Base-by-base conservation (phyloP, 163 green algal genomes). In the Prototheca cutis region DNA sequence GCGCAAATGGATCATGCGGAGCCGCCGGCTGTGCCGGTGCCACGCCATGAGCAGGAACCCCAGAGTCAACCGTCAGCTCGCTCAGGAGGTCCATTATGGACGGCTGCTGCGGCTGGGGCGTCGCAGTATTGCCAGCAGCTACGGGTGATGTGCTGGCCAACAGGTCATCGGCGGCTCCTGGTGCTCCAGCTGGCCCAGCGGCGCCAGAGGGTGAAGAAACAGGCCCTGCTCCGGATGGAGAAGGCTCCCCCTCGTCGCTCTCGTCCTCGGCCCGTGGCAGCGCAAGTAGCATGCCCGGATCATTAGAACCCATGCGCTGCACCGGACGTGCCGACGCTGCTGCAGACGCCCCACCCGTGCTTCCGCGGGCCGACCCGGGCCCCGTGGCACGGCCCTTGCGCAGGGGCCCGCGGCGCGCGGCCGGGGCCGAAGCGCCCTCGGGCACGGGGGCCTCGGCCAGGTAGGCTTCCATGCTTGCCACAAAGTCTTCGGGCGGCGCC, bases 381-480 rank as follows among this genome's bases (percentile, higher is more conserved):
- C n/a, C n/a, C n/a, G n/a, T n/a, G n/a, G n/a, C n/a, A 8, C 30
- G 30, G 30, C 30, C 31, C 31, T 28, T 28, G 31, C 53, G 30
- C 30, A 45, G 30, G 15, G 30, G 30, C 30, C 15, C 53, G 53
- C 36, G 13, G 13, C 36, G 13, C 36, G 13, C 13, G 13, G 36
- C 36, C 13, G 36, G 13, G 36, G 36, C 13, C 13, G 36, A 45
- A 45, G 19, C 62, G 51, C 65, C 61, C 39, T 63, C 30, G 1
- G 31, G 49, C 15, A 65, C 59, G 13, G 86, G 84, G 1, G 87
- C 85, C 39, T 93, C 80, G 21, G 73, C 62, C 15, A 88, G 67
- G 58, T 96, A 96, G 21, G 87, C 81, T 64, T 96, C 84, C 87
- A 97, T 92, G 18, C 80, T 81, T 2, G 65, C 53, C 32, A 96